Evolutionary conservation across 768 basidiomycete species (phyloP), one percentile per base, ranked within the genome.

Genomic region (Panellus pusillus): DNA sequence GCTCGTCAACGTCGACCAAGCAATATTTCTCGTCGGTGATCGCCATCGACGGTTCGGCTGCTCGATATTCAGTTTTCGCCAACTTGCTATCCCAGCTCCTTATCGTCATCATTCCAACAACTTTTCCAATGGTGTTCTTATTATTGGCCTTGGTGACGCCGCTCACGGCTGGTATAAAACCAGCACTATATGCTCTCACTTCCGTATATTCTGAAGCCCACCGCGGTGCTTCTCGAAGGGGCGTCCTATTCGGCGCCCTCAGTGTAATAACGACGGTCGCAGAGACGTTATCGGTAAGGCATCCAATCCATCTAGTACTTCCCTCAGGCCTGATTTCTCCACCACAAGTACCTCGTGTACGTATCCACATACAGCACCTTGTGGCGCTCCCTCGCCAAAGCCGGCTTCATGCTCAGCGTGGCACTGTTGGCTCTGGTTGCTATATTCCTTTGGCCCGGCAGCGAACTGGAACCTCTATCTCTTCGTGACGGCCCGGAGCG

Each of bases 11-110:
- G 15, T 56, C 54, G 31, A 55, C 58, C 18, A 56, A 42, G 27
- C 54, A 55, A 14, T 60, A 60, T 35, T 38, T 60, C 39, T 9
- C 40, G 9, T 55, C 58, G 4, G 58, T 56, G n/a, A 48, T 55
- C 14, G 37, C 18, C 44, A 49, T 55, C 27, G 58, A 60, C 28
- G 39, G 41, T 20, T 44, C 50, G 7, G 54, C 54, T 31, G 47
- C 51, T 17, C 54, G 58, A 28, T 55, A 43, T 18, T 55, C 45
- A 6, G 40, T 52, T n/a, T 31, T 41, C 3, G 54, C 39, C 14
- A 42, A 50, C 19, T 47, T 60, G 9, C 4, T 53, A 17, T 55
- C 47, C 9, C 58, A 60, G 32, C 38, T 60, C 17, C 12, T 60
- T 31, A 32, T 60, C 27, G 42, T 52, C 9, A 6, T 52, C 44